Percentiles rank a stretch among this genome's conserved stretches.
These are phyloP conservation scores for Calonectria honghensis DNA, from an alignment of 2,329 filamentous ascomycete species.

Conservation along the genomic window DNA sequence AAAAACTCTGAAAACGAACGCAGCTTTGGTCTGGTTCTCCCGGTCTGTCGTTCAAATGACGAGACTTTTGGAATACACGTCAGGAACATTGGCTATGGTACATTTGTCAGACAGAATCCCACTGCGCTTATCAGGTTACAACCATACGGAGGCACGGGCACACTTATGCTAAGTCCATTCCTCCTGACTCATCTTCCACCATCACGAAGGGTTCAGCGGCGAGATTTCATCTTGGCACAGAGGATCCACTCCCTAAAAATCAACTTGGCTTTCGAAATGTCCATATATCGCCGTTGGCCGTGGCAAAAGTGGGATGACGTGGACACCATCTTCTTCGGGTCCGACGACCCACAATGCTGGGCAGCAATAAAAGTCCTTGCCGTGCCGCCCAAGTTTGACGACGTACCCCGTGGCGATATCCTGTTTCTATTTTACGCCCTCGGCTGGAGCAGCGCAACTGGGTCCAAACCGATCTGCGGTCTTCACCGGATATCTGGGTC, in stretches of 20 bases:
- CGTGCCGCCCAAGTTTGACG: background rate
- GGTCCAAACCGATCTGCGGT: background rate
- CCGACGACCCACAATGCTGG: background rate
- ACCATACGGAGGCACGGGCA: background rate
- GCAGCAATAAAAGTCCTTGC: background rate
- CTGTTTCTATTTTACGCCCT: slow-evolving; percentile 5
- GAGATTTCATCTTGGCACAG: background rate
- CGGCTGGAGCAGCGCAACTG: background rate
- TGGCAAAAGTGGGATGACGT: slow-evolving; percentile 18
- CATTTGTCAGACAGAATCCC: background rate
- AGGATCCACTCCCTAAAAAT: background rate
- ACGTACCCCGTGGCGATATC: background rate
- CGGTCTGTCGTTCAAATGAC: background rate
- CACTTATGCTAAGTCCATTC: background rate
- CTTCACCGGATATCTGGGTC: background rate
- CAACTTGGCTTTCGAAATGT: background rate
- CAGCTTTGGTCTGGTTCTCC: background rate
- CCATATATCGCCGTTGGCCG: slow-evolving; percentile 10
- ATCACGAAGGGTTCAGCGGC: background rate
- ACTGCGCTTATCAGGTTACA: background rate
- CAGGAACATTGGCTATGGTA: background rate
- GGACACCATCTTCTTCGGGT: background rate
- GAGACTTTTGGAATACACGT: background rate
- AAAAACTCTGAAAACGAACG: background rate
- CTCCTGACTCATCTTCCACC: background rate